These are phyloP conservation scores for Clarireedia paspali DNA, from an alignment of 2,329 filamentous ascomycete species.

Conservation along the genomic window DNA sequence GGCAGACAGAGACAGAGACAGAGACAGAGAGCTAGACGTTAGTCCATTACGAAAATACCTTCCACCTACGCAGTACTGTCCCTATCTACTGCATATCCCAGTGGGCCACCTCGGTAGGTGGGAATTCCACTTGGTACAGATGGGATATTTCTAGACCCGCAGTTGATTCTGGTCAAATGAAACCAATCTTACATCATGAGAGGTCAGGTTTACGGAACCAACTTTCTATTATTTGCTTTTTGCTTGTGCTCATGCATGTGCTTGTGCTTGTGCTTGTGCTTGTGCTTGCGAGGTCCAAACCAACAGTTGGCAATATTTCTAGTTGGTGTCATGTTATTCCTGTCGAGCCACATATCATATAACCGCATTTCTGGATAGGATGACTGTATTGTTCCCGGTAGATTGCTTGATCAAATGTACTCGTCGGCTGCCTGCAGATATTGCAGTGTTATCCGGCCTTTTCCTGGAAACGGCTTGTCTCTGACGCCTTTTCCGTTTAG, in stretches of 20 bases:
- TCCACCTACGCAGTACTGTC: neutral
- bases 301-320: too few relatives aligned
- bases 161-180: conserved; percentile 5
- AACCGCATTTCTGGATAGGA: too few relatives aligned
- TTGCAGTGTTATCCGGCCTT: neutral
- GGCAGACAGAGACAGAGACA: too few relatives aligned
- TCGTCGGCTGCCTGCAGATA: neutral
- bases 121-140: neutral
- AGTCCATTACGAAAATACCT: too few relatives aligned
- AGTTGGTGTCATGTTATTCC: too few relatives aligned
- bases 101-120: neutral
- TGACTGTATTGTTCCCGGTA: too few relatives aligned
- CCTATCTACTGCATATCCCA: neutral
- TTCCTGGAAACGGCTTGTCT: neutral
- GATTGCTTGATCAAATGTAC: too few relatives aligned
- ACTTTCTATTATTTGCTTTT: neutral
- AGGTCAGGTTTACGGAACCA: neutral
- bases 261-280: neutral
- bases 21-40: too few relatives aligned
- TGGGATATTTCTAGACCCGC: conserved; percentile 2
- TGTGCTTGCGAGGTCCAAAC: neutral
- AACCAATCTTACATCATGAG: conserved; percentile 3
- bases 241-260: neutral
- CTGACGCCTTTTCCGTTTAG: neutral
- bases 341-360: too few relatives aligned